phyloP scores from a whole-genome alignment of 108 stramenopile genomes.

The Discostella stelligeroides region DNA sequence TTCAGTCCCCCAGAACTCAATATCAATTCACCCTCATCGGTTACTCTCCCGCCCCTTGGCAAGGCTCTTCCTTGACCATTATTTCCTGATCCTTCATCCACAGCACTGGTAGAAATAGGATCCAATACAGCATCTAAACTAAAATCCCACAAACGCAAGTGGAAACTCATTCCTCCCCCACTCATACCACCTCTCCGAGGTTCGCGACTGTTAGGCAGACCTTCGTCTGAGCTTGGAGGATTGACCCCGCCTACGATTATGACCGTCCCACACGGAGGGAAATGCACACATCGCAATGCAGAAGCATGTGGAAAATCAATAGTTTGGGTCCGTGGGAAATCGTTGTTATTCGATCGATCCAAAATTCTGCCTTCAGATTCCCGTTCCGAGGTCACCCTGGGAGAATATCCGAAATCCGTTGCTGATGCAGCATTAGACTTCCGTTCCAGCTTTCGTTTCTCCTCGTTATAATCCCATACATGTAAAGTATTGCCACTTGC shows the following conservation, averaged over 20 bases:
- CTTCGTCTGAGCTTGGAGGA: slow-evolving; percentile 37
- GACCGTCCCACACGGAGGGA: slow-evolving; percentile 77
- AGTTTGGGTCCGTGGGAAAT: slow-evolving; percentile 41
- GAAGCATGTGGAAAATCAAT: slow-evolving; percentile 36
- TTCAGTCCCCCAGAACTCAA: slow-evolving; percentile 31
- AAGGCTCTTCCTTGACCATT: not conserved
- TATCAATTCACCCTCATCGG: slow-evolving; percentile 46
- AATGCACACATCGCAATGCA: slow-evolving; percentile 90
- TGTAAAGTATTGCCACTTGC: slow-evolving; percentile 89
- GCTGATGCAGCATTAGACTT: not conserved
- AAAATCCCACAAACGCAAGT: slow-evolving; percentile 84
- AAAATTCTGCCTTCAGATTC: slow-evolving; percentile 33
- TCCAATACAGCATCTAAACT: slow-evolving; percentile 59
- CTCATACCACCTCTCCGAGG: slow-evolving; percentile 44
- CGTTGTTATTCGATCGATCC: slow-evolving; percentile 25
- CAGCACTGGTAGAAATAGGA: slow-evolving; percentile 8
- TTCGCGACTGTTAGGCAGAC: slow-evolving; percentile 33
- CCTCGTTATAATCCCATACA: slow-evolving; percentile 89
- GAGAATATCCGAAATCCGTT: not conserved
- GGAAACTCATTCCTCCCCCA: slow-evolving; percentile 70
- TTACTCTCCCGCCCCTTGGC: slow-evolving; percentile 30
- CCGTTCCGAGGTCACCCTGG: not conserved
- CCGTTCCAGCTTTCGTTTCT: slow-evolving; percentile 27
- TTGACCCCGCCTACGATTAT: slow-evolving; percentile 93
- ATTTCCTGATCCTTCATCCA: not conserved